Percentiles rank a stretch among this genome's conserved stretches.
Evolutionary conservation across 2,329 filamentous ascomycete species (phyloP).

Genomic region (Beauveria varroae): DNA sequence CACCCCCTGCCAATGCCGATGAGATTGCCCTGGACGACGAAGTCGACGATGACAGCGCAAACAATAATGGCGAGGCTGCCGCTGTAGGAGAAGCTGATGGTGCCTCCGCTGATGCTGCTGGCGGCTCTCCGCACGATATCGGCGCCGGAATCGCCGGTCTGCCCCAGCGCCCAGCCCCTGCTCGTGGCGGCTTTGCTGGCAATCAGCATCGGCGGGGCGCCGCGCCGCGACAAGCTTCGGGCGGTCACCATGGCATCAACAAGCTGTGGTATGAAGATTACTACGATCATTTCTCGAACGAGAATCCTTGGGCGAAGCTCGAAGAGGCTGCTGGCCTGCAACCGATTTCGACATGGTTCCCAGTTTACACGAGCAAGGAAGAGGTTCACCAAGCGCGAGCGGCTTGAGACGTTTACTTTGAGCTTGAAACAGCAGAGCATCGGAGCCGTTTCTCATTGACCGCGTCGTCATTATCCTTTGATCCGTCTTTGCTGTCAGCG

Average conservation of each 20-base stretch:
- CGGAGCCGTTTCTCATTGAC: too few species aligned
- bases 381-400: not conserved
- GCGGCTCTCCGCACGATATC: conserved; percentile 19
- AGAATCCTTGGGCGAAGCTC: conserved; percentile 63
- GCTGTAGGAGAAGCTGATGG: not conserved
- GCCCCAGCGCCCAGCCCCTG: conserved; percentile 24
- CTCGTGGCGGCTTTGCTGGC: conserved; percentile 8
- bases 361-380: not conserved
- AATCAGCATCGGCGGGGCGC: conserved; percentile 20
- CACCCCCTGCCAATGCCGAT: conserved; percentile 27
- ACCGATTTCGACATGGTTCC: conserved; percentile 38
- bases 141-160: conserved; percentile 27
- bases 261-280: conserved; percentile 56
- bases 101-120: not conserved
- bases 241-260: conserved; percentile 7
- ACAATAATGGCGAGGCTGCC: not conserved
- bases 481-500: not conserved
- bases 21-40: conserved; percentile 39
- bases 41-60: conserved; percentile 12
- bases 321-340: conserved; percentile 40
- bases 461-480: not conserved
- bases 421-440: not conserved
- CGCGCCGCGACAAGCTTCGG: conserved; percentile 10
- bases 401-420: not conserved
- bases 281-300: conserved; percentile 61